These are phyloP conservation scores for Trichocomaceae sp. DNA, from an alignment of 2,329 filamentous ascomycete species.

Conservation along the genomic window DNA sequence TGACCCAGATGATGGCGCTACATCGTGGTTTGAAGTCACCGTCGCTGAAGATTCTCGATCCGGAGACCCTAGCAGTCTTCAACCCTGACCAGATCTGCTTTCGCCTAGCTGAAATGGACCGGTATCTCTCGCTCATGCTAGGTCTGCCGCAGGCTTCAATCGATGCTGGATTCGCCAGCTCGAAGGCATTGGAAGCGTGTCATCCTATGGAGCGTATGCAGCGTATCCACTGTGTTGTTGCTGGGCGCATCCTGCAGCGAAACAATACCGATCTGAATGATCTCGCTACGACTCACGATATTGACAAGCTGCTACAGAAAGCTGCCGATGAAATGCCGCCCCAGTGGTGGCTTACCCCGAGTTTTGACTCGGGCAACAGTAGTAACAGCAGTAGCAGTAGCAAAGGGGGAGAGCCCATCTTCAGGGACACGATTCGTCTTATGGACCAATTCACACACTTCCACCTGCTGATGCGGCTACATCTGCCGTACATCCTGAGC, in stretches of 20 bases:
- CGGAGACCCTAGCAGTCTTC: conserved; percentile 24
- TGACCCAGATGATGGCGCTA: conserved; percentile 40
- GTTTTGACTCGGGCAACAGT: conserved; percentile 15
- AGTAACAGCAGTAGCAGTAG: neutral
- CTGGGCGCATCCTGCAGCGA: conserved; percentile 45
- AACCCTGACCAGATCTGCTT: conserved; percentile 31
- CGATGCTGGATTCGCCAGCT: conserved; percentile 29
- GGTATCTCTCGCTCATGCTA: conserved; percentile 38
- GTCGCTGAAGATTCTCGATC: conserved; percentile 27
- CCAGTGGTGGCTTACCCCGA: conserved; percentile 45
- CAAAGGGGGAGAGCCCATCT: conserved; percentile 17
- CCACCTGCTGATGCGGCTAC: conserved; percentile 47
- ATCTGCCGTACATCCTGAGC: conserved; percentile 48
- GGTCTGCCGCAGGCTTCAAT: conserved; percentile 31
- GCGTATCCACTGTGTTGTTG: conserved; percentile 40
- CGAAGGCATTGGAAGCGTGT: conserved; percentile 25
- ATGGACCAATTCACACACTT: conserved; percentile 49
- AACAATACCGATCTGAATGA: conserved; percentile 33
- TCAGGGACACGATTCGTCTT: conserved; percentile 30
- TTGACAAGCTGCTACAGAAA: conserved; percentile 40
- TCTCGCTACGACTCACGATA: conserved; percentile 41
- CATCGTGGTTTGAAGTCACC: conserved; percentile 29
- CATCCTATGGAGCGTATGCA: conserved; percentile 41
- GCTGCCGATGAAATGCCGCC: conserved; percentile 38
- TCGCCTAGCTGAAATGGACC: conserved; percentile 34